Evolutionary conservation across 2,329 filamentous ascomycete species (phyloP).

Genomic region (Stagonosporopsis chrysanthemi): DNA sequence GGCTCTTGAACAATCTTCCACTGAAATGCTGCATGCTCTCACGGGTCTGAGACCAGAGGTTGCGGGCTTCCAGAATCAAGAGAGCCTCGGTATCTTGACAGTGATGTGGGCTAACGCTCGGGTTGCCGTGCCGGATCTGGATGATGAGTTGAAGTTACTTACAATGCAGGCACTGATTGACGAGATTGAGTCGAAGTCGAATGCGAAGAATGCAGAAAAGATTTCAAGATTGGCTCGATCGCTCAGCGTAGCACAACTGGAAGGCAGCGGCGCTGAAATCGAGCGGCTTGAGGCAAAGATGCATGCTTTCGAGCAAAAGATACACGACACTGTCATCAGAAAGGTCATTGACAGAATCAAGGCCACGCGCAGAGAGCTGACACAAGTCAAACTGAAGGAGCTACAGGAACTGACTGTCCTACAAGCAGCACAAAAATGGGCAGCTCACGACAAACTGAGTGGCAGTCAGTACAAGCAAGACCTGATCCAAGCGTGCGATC

Average conservation of each 20-base stretch:
- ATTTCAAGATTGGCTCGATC: not conserved
- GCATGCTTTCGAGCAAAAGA: not conserved
- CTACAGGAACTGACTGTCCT: slow-evolving; percentile 22
- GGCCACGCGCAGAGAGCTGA: slow-evolving; percentile 12
- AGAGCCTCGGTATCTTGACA: slow-evolving; percentile 22
- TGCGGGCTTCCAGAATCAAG: slow-evolving; percentile 21
- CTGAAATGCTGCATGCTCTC: slow-evolving; percentile 22
- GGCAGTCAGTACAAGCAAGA: not conserved
- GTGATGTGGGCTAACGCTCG: slow-evolving; percentile 30
- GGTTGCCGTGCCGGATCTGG: slow-evolving; percentile 24
- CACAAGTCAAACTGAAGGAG: slow-evolving; percentile 12
- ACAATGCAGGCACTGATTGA: slow-evolving; percentile 22
- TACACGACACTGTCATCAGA: not conserved
- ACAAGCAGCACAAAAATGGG: slow-evolving; percentile 27
- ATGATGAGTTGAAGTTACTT: slow-evolving; percentile 25
- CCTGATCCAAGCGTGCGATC: not conserved
- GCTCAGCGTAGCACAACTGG: not conserved
- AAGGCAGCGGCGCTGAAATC: not conserved
- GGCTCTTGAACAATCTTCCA: not conserved
- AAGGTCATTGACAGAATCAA: slow-evolving; percentile 17
- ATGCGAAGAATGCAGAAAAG: not conserved
- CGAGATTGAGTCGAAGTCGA: not conserved
- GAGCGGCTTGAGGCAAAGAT: not conserved
- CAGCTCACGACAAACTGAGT: not conserved
- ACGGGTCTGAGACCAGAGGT: slow-evolving; percentile 32